Evolutionary conservation across 768 basidiomycete genomes (phyloP).

Genomic region (Termitomyces sp.): DNA sequence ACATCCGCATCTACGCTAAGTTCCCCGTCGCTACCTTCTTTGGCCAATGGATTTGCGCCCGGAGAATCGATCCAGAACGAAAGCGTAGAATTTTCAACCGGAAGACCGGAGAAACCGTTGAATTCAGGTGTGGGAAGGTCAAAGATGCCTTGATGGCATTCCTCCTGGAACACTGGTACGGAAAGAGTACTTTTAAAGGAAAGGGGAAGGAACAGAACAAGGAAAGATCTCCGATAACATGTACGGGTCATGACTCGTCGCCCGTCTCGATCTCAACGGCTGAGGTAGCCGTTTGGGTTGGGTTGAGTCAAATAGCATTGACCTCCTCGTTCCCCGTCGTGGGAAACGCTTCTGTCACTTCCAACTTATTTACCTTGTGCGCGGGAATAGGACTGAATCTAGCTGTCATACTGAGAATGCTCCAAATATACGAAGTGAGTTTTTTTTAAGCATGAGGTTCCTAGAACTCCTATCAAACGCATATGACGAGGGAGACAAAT

Average conservation of each 20-base stretch:
- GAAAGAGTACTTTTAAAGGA: slow-evolving; percentile 3
- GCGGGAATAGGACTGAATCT: neutral
- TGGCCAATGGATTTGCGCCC: slow-evolving; percentile 60
- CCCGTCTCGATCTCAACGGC: neutral
- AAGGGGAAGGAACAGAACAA: neutral
- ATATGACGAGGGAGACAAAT: neutral
- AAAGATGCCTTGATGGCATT: slow-evolving; percentile 5
- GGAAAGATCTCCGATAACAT: neutral
- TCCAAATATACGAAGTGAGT: neutral
- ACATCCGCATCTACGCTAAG: slow-evolving; percentile 63
- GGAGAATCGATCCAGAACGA: slow-evolving; percentile 70
- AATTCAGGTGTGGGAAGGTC: neutral
- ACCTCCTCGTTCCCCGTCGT: neutral
- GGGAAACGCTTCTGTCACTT: neutral
- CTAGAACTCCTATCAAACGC: neutral
- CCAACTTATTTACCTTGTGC: neutral
- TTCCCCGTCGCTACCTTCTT: slow-evolving; percentile 55
- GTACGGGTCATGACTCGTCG: neutral
- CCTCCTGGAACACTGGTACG: neutral
- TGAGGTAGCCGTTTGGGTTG: neutral
- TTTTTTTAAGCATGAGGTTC: neutral
- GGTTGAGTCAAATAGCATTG: neutral
- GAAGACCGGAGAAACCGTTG: slow-evolving; percentile 24
- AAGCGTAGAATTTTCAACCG: slow-evolving; percentile 56
- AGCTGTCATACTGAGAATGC: neutral